These are phyloP conservation scores for Wickerhamiella musiphila DNA, from an alignment of 805 yeast genomes.

Conservation along the genomic window DNA sequence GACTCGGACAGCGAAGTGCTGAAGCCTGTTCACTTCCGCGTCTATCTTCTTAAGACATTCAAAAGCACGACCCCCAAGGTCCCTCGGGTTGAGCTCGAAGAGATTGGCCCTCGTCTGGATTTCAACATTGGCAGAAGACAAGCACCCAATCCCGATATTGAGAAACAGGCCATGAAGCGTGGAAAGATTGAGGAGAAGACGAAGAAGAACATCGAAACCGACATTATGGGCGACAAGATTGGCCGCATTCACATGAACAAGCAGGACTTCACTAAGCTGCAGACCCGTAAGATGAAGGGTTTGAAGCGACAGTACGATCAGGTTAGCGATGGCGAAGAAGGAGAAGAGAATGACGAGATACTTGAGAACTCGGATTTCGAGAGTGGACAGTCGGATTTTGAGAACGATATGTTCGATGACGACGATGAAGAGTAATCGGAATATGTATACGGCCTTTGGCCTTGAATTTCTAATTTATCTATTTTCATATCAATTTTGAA, in stretches of 20 bases:
- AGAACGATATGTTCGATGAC: no score
- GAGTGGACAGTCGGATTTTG: slow-evolving; percentile 10
- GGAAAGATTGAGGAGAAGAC: slow-evolving; percentile 70
- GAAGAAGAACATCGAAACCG: slow-evolving; percentile 78
- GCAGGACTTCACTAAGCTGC: slow-evolving; percentile 78
- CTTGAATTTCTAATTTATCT: background rate
- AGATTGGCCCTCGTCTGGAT: slow-evolving; percentile 90
- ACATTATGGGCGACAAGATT: slow-evolving; percentile 85
- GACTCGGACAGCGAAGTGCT: slow-evolving; percentile 49
- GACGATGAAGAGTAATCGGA: background rate
- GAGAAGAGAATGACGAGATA: slow-evolving; percentile 18
- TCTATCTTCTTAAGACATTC: slow-evolving; percentile 66
- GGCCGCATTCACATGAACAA: slow-evolving; percentile 93
- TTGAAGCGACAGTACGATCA: slow-evolving; percentile 77
- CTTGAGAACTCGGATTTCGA: slow-evolving; percentile 4
- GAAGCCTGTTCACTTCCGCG: slow-evolving; percentile 79
- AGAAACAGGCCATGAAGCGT: slow-evolving; percentile 68
- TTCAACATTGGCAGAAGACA: slow-evolving; percentile 80
- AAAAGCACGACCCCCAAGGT: slow-evolving; percentile 55
- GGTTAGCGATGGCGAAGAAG: slow-evolving; percentile 38
- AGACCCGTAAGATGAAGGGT: slow-evolving; percentile 98
- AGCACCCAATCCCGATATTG: slow-evolving; percentile 69
- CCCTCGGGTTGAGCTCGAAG: slow-evolving; percentile 88
- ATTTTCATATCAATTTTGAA: background rate
- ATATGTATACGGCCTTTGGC: background rate